These are phyloP conservation scores for Aeminium ludgeri DNA, from an alignment of 495 filamentous ascomycete species.

Conservation along the genomic window DNA sequence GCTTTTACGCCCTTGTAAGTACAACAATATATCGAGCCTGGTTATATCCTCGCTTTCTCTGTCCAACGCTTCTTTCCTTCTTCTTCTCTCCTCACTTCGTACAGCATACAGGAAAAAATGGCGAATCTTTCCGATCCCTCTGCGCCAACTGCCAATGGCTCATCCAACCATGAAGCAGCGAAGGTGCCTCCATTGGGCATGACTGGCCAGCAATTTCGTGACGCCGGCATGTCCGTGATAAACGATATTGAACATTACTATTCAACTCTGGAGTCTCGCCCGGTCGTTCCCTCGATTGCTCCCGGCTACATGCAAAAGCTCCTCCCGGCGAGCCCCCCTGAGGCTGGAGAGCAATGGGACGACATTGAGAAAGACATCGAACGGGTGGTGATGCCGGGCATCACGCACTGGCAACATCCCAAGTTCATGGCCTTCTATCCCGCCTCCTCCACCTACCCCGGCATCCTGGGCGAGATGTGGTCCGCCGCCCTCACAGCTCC, in stretches of 20 bases:
- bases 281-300: conserved; percentile 59
- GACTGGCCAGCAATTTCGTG: conserved; percentile 68
- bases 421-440: conserved; percentile 97
- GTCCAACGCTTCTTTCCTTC: no score
- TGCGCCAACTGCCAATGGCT: background rate
- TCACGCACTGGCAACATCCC: conserved; percentile 91
- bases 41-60: no score
- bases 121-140: no score
- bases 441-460: conserved; percentile 63
- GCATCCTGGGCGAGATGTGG: conserved; percentile 88
- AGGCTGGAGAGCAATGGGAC: conserved; percentile 58
- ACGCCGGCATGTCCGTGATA: conserved; percentile 64
- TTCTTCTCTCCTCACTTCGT: no score
- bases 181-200: conserved; percentile 30
- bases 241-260: conserved; percentile 82
- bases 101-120: no score
- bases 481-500: conserved; percentile 73
- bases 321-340: conserved; percentile 56
- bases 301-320: conserved; percentile 77
- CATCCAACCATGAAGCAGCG: background rate
- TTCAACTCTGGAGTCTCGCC: conserved; percentile 49
- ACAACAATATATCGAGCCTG: no score
- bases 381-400: conserved; percentile 73
- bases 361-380: conserved; percentile 76
- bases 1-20: no score